Base-by-base conservation (phyloP, 2,329 filamentous ascomycete genomes). In the Aspergillus tubingensis region DNA sequence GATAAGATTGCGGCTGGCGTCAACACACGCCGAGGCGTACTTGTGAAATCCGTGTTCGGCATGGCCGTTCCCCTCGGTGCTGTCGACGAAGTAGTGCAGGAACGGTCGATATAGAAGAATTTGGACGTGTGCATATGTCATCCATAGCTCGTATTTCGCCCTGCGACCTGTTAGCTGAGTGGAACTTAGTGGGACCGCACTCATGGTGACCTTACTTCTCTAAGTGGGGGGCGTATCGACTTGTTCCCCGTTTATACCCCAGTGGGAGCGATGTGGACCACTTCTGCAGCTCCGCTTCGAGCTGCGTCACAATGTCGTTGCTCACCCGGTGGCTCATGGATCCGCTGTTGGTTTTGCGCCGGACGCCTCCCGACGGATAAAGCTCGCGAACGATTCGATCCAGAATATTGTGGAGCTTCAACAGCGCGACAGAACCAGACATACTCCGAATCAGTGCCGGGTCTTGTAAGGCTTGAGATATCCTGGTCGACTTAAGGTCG, bases 1-100 rank as follows among this genome's bases (percentile, higher is more conserved):
- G n/a, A 64, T 64, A n/a, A 64, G 52, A 19, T 57, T 64, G n/a
- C 52, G 48, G 19, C 62, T 62, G 6, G 62, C 62, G 17, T 57
- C 41, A 5, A 64, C 48, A 11, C 59, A 61, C 5, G 53, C 39
- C 2, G 57, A 54, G 8, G 62, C 59, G 49, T 61, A 61, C 17
- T 30, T 48, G 21, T 51, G 50, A 32, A 58, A 59, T 11, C 25
- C 56, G 21, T 63, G 19, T 13, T 38, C 32, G 17, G 43, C 17
- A 17, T 54, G 15, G n/a, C 41, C 10, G 25, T 43, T 39, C 4
- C 19, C n/a, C 15, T 27, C 21, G 11, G 5, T 23, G 2, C 44
- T 23, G 3, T 48, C 15, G 17, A 30, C 21, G 5, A 58, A 27
- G 8, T 62, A 59, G 25, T 64, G 62, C 8, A 64, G 23, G 3